Percentiles rank a stretch among this genome's conserved stretches.
Conservation (phyloP, 768 basidiomycete species). For the Leccinum ochraceum region DNA sequence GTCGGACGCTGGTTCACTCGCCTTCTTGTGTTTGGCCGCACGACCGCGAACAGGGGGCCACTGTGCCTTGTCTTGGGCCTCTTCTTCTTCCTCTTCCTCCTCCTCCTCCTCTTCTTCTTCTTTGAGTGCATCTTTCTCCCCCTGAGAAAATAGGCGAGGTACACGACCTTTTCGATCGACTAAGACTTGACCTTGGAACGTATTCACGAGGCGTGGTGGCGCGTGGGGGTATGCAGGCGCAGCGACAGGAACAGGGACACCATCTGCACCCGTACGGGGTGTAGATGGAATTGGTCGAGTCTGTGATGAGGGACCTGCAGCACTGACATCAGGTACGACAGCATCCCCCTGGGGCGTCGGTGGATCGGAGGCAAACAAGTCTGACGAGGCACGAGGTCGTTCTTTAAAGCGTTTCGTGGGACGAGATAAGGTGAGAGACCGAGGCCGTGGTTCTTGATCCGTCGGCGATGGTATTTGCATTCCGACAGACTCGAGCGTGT, state of each 20-base stretch:
- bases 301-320: background rate
- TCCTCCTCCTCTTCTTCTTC: background rate
- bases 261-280: background rate
- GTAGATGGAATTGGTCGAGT: background rate
- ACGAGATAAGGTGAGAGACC: background rate
- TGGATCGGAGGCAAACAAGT: constrained; percentile 20
- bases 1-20: background rate
- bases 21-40: background rate
- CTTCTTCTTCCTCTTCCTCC: background rate
- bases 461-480: background rate
- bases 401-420: constrained; percentile 11
- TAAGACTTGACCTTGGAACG: constrained; percentile 18
- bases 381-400: constrained; percentile 12
- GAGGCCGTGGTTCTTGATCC: background rate
- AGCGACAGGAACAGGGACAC: background rate
- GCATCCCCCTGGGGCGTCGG: constrained; percentile 10
- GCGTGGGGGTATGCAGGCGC: constrained; percentile 7
- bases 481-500: constrained; percentile 2
- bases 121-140: background rate
- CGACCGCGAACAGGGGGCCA: constrained; percentile 22
- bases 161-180: constrained; percentile 21
- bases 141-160: constrained; percentile 6
- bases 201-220: constrained; percentile 25
- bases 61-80: background rate
- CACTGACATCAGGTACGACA: background rate